These are phyloP conservation scores for Exophiala xenobiotica DNA, from an alignment of 2,329 filamentous ascomycete genomes.

Conservation along the genomic window DNA sequence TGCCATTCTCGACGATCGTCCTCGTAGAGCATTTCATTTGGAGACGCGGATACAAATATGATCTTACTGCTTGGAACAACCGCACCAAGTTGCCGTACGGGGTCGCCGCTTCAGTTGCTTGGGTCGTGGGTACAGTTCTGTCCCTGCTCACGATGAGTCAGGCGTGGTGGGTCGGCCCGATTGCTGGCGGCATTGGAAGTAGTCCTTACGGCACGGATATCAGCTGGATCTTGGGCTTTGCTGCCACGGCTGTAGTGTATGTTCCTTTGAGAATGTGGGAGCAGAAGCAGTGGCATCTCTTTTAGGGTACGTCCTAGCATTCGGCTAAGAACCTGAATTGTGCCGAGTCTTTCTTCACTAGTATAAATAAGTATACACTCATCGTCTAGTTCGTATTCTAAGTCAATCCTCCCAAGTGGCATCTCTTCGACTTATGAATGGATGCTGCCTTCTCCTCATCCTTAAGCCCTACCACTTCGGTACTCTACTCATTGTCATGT, in stretches of 20 bases:
- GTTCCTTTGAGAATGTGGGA: constrained; percentile 55
- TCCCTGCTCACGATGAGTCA: constrained; percentile 68
- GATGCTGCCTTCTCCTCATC: no score
- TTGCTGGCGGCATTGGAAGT: constrained; percentile 57
- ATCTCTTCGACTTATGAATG: no score
- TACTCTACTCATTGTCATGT: no score
- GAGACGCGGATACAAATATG: constrained; percentile 51
- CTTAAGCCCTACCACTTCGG: no score
- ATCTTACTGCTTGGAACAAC: constrained; percentile 63
- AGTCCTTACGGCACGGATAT: constrained; percentile 56
- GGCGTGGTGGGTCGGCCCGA: constrained; percentile 66
- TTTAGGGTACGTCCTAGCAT: no score
- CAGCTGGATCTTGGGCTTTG: constrained; percentile 61
- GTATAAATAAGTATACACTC: no score
- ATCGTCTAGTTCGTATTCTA: no score
- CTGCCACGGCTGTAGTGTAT: constrained; percentile 58
- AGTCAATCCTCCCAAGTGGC: no score
- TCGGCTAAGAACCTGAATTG: no score
- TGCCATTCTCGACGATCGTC: constrained; percentile 63
- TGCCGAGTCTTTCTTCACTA: no score
- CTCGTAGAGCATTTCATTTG: constrained; percentile 62
- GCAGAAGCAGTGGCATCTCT: constrained; percentile 39
- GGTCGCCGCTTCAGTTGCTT: constrained; percentile 60
- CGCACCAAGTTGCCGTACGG: constrained; percentile 60
- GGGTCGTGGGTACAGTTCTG: constrained; percentile 64